These are phyloP conservation scores for Ceratocystis colombiana DNA, from an alignment of 2,329 filamentous ascomycete genomes.

Conservation along the genomic window DNA sequence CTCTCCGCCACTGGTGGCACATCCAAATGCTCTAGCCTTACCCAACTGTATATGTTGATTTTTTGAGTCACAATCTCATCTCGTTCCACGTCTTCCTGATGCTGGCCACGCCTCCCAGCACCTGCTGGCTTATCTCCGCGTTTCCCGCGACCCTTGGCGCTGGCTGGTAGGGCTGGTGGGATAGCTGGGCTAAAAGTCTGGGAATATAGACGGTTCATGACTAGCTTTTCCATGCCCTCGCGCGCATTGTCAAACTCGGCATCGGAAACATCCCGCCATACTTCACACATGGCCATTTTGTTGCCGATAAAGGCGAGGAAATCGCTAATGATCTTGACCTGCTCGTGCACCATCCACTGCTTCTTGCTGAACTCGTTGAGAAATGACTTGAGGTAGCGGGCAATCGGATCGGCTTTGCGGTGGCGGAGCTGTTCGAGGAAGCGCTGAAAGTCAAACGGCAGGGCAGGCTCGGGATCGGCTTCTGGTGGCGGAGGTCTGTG, in stretches of 20 bases:
- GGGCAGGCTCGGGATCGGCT: conserved; percentile 65
- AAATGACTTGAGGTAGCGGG: conserved; percentile 90
- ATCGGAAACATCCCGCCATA: conserved; percentile 92
- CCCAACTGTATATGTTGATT: conserved; percentile 93
- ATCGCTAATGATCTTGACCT: conserved; percentile 96
- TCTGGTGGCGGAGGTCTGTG: conserved; percentile 61
- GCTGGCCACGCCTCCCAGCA: conserved; percentile 81
- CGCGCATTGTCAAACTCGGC: conserved; percentile 96
- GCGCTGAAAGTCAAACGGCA: conserved; percentile 94
- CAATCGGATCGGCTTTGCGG: conserved; percentile 94
- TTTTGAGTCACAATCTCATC: conserved; percentile 96
- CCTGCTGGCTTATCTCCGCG: conserved; percentile 55
- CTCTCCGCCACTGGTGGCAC: conserved; percentile 77
- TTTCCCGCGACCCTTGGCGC: conserved; percentile 57
- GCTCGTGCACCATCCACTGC: conserved; percentile 99
- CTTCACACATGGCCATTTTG: conserved; percentile 95
- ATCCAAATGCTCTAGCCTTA: conserved; percentile 84
- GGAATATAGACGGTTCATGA: conserved; percentile 93
- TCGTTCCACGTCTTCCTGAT: conserved; percentile 94
- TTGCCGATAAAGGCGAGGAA: conserved; percentile 94
- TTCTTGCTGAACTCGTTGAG: conserved; percentile 90
- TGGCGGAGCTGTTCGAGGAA: conserved; percentile 94
- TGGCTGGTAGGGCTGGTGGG: conserved; percentile 55
- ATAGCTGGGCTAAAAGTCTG: conserved; percentile 97
- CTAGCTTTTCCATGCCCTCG: conserved; percentile 98